Base-by-base conservation (phyloP, 2,329 filamentous ascomycete species). In the Colletotrichum scovillei region DNA sequence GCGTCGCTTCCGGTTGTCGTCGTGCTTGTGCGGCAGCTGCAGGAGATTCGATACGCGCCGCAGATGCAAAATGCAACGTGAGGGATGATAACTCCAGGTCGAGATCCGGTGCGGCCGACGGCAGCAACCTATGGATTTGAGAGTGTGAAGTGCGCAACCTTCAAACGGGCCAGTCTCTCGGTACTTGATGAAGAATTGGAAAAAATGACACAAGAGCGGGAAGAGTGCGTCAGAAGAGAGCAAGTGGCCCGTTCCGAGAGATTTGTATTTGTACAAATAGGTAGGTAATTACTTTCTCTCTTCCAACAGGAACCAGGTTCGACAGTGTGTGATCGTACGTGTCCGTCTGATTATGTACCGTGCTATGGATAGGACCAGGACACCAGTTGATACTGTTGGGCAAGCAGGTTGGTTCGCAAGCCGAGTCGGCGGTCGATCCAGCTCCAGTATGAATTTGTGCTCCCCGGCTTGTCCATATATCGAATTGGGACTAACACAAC, bases 371-470 rank as follows among this genome's bases (percentile, higher is more conserved):
- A 24, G 58, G 30, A 46, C 16, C 24, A 42, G 30, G 16, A 42
- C 53, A 26, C 16, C 53, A 28, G 26, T 24, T 26, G 14, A 19
- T 42, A 42, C 14, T 55, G 9, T 42, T 19, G 56, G 56, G 42
- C 56, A 49, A 49, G 42, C 42, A n/a, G 19, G n/a, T 58, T 26
- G 49, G 59, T 56, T 53, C 38, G 55, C 60, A 65, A 69, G 53
- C 59, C 64, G 35, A 72, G 24, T 38, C 28, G 65, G 69, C 52
- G 68, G 30, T 67, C 32, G 57, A 63, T 63, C 62, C 57, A 64
- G 72, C 57, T 74, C 68, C 63, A 63, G 46, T 26, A 67, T 67
- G 57, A 63, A 67, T 57, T 49, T 72, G 72, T 67, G 63, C 72
- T 67, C 62, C 63, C 72, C 52, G 11, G 30, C 56, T 38, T 28